Evolutionary conservation across 192 early-diverging fungal species (phyloP).

Genomic region (Coemansia sp.): DNA sequence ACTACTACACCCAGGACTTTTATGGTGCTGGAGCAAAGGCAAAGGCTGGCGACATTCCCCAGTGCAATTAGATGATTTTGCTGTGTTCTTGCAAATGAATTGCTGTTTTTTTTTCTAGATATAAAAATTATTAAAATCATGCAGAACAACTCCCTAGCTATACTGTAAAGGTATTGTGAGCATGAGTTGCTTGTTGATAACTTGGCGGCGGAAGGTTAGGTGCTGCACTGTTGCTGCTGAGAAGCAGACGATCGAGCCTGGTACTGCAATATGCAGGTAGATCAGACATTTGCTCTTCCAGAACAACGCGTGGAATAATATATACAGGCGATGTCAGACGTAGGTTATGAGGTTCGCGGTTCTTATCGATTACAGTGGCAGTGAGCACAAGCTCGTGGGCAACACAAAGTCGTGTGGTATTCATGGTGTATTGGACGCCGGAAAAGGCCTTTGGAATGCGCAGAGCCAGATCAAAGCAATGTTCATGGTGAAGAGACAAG

Average conservation of each 20-base stretch:
- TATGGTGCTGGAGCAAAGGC: slow-evolving; percentile 19
- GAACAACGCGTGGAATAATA: slow-evolving; percentile 20
- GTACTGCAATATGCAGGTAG: slow-evolving; percentile 33
- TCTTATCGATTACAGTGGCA: slow-evolving; percentile 34
- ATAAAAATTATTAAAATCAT: too few relatives aligned
- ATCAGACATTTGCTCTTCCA: slow-evolving; percentile 17
- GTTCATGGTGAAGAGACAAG: slow-evolving; percentile 27
- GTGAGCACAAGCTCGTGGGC: slow-evolving; percentile 42
- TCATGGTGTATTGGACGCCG: slow-evolving; percentile 36
- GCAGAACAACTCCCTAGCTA: too few relatives aligned
- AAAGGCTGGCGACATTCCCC: slow-evolving; percentile 30
- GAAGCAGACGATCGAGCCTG: slow-evolving; percentile 24
- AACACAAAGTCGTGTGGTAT: slow-evolving; percentile 21
- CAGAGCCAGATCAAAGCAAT: slow-evolving; percentile 25
- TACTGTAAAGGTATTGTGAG: not conserved
- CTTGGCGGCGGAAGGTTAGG: slow-evolving; percentile 16
- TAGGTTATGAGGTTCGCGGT: slow-evolving; percentile 23
- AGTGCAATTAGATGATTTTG: slow-evolving; percentile 29
- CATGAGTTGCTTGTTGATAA: slow-evolving; percentile 7
- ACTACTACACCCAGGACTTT: slow-evolving; percentile 57
- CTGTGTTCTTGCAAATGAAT: too few relatives aligned
- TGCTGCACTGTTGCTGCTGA: slow-evolving; percentile 6
- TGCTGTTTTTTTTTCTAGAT: too few relatives aligned
- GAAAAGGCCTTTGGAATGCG: slow-evolving; percentile 25
- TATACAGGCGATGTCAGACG: slow-evolving; percentile 24